Percentiles rank a stretch among this genome's conserved stretches.
phyloP scores from a whole-genome alignment of 371 early-diverging fungal species.

The Rozella allomycis region DNA sequence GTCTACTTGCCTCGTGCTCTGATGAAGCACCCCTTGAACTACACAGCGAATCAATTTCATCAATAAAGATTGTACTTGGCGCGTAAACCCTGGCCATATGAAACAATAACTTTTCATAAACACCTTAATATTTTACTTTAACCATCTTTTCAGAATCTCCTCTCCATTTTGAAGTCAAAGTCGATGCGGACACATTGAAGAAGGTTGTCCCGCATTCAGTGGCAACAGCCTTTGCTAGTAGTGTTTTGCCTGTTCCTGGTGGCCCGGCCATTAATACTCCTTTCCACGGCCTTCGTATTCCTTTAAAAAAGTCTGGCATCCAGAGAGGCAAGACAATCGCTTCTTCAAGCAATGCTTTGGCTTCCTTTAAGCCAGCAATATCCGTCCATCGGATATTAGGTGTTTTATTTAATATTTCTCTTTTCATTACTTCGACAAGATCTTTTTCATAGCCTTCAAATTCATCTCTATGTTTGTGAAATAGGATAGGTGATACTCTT shows the following conservation, averaged over 20 bases:
- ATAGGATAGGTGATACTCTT: no score
- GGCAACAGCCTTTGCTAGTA: constrained; percentile 38
- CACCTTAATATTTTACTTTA: constrained; percentile 6
- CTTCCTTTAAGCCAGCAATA: constrained; percentile 29
- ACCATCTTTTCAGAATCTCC: constrained; percentile 35
- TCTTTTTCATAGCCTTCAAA: constrained; percentile 36
- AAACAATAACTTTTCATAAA: constrained; percentile 14
- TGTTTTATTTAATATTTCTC: constrained; percentile 22
- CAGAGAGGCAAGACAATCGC: constrained; percentile 31
- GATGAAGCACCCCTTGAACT: constrained; percentile 18
- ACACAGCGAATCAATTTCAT: constrained; percentile 33
- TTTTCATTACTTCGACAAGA: constrained; percentile 25
- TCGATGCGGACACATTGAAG: constrained; percentile 28
- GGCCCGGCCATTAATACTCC: constrained; percentile 45
- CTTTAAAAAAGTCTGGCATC: constrained; percentile 37
- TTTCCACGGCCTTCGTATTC: constrained; percentile 35
- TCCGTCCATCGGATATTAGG: constrained; percentile 27
- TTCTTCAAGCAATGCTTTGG: constrained; percentile 28
- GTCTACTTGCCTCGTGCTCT: constrained; percentile 28
- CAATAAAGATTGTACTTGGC: constrained; percentile 34
- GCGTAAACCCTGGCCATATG: constrained; percentile 32
- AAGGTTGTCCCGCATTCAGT: constrained; percentile 37
- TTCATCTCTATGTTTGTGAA: no score
- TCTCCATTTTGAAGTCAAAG: constrained; percentile 31
- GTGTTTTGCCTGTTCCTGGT: constrained; percentile 43